phyloP scores from a whole-genome alignment of 2,329 filamentous ascomycete genomes.

The Parasarocladium wereldwijsianum region DNA sequence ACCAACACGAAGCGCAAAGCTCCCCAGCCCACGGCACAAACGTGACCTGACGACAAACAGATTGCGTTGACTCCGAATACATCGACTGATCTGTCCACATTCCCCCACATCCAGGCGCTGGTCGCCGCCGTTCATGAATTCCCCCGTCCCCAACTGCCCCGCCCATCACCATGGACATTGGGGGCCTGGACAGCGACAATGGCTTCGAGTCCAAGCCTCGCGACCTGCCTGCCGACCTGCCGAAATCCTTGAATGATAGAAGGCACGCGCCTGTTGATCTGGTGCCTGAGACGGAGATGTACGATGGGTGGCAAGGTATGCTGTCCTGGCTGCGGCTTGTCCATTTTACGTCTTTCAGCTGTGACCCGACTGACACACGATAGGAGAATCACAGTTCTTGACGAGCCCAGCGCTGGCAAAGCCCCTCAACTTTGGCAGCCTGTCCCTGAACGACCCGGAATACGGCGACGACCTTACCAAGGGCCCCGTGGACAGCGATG shows the following conservation, averaged over 20 bases:
- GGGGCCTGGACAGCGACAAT: slow-evolving; percentile 28
- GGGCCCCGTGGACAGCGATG: slow-evolving; percentile 59
- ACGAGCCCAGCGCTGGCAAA: slow-evolving; percentile 75
- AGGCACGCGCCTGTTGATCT: slow-evolving; percentile 48
- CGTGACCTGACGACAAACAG: no score
- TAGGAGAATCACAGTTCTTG: slow-evolving; percentile 91
- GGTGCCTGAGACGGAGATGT: slow-evolving; percentile 82
- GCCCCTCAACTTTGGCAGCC: slow-evolving; percentile 66
- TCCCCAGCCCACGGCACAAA: no score
- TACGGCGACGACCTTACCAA: slow-evolving; percentile 47
- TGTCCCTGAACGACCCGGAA: slow-evolving; percentile 69
- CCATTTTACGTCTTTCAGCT: no score
- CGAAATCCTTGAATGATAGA: slow-evolving; percentile 82
- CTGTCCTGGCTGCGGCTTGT: no score
- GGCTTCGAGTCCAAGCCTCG: slow-evolving; percentile 29
- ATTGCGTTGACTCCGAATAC: no score
- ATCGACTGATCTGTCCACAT: no score
- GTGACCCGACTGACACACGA: slow-evolving; percentile 14
- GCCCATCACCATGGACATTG: slow-evolving; percentile 43
- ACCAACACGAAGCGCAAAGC: no score
- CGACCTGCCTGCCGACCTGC: slow-evolving; percentile 67
- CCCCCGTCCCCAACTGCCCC: slow-evolving; percentile 15
- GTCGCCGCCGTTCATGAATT: slow-evolving; percentile 2
- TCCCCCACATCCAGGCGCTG: no score
- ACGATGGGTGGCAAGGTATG: slow-evolving; percentile 93